Evolutionary conservation across 202 grass and related monocot genomes (phyloP).

Genomic region (Schoenoplectus triqueter): DNA sequence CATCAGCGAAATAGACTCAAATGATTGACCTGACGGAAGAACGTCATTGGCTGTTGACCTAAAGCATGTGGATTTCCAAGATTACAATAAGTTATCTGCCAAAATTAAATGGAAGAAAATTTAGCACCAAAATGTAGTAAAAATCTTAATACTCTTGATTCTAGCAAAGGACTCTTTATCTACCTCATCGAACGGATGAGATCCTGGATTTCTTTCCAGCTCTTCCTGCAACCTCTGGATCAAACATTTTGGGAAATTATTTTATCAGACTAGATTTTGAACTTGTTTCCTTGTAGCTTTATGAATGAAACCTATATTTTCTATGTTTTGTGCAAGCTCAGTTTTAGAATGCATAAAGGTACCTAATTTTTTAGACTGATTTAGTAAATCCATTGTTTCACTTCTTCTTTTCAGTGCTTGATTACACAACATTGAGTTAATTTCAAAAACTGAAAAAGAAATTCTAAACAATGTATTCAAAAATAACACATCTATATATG

Average conservation of each 20-base stretch:
- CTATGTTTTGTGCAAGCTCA: neutral
- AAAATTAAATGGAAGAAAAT: neutral
- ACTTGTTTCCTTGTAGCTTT: neutral
- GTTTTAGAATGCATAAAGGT: neutral
- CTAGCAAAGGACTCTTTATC: neutral
- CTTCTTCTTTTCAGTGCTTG: neutral
- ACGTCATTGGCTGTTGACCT: slow-evolving; percentile 61
- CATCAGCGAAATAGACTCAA: neutral
- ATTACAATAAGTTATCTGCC: slow-evolving; percentile 69
- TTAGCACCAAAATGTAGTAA: neutral
- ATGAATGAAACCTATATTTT: neutral
- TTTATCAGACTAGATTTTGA: neutral
- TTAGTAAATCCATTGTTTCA: neutral
- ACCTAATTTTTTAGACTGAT: neutral
- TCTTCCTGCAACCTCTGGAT: slow-evolving; percentile 58
- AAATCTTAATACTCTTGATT: neutral
- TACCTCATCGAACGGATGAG: slow-evolving; percentile 67
- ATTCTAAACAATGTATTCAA: neutral
- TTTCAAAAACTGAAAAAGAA: neutral
- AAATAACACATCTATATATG: neutral
- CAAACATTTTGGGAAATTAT: neutral
- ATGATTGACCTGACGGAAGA: slow-evolving; percentile 65
- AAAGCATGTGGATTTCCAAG: slow-evolving; percentile 75
- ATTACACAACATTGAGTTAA: neutral
- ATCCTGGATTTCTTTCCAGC: slow-evolving; percentile 54